A percentile compares a stretch with the other conserved stretches of the same genome.
These are phyloP conservation scores for Nepenthes mirabilis DNA, from an alignment of 148 eudicot species.

Conservation along the genomic window DNA sequence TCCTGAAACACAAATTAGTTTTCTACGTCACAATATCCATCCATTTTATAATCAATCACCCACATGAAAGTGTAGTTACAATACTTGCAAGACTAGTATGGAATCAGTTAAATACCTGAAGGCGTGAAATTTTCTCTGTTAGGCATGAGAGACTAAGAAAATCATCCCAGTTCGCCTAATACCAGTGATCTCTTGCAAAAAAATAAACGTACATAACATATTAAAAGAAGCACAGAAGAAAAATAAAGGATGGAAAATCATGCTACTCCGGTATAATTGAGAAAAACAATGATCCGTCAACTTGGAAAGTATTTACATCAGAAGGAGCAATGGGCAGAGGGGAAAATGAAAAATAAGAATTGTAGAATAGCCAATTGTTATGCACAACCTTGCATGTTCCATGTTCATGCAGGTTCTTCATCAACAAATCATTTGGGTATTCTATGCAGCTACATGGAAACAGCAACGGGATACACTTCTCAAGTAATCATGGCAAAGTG, in stretches of 20 bases:
- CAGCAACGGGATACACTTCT: neutral
- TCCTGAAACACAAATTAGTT: neutral
- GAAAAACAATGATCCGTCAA: too few relatives aligned
- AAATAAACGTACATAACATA: conserved; percentile 6
- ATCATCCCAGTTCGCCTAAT: conserved; percentile 8
- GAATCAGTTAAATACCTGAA: conserved; percentile 12
- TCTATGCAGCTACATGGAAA: neutral
- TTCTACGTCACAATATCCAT: too few relatives aligned
- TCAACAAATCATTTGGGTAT: neutral
- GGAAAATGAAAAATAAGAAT: neutral
- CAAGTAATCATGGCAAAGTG: too few relatives aligned
- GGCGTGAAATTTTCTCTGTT: conserved; percentile 3
- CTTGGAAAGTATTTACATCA: neutral
- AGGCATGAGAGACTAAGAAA: conserved; percentile 8
- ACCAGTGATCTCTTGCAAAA: conserved; percentile 18
- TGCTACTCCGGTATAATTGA: neutral
- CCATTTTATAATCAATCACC: too few relatives aligned
- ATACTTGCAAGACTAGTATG: neutral
- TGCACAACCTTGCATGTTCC: conserved; percentile 18
- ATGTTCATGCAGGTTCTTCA: conserved; percentile 12
- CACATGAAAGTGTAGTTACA: neutral
- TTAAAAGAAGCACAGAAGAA: neutral
- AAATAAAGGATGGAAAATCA: neutral
- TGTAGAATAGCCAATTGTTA: neutral
- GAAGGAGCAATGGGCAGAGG: conserved; percentile 4